A percentile compares a stretch with the other conserved stretches of the same genome.
Conservation (phyloP, 768 basidiomycete genomes). For the Pisolithus microcarpus region DNA sequence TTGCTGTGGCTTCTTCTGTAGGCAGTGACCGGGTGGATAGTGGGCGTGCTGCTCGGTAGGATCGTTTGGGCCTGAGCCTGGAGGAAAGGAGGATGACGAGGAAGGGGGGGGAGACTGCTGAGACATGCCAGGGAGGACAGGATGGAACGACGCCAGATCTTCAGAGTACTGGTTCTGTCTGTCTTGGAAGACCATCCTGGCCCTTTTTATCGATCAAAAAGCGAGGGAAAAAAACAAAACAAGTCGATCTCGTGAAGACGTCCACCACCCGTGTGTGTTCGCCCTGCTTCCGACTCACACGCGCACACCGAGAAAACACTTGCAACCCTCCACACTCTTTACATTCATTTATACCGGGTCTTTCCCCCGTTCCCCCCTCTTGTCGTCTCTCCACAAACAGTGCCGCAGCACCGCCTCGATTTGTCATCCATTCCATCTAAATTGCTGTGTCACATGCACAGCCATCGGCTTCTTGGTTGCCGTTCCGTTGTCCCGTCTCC, state of each 20-base stretch:
- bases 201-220: constrained; percentile 30
- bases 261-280: background rate
- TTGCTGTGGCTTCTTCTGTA: constrained; percentile 27
- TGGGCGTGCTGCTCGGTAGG: constrained; percentile 28
- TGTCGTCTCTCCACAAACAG: constrained; percentile 5
- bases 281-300: too few species aligned
- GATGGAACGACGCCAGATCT: constrained; percentile 1
- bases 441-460: constrained; percentile 19
- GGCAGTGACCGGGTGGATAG: constrained; percentile 28
- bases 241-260: constrained; percentile 22
- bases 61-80: constrained; percentile 30
- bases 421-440: constrained; percentile 9
- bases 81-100: constrained; percentile 24
- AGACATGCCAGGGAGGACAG: constrained; percentile 29
- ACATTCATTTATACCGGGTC: too few species aligned
- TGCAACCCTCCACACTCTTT: too few species aligned
- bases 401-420: constrained; percentile 29
- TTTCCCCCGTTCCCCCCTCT: too few species aligned
- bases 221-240: constrained; percentile 23
- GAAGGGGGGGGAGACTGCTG: constrained; percentile 29
- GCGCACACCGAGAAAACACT: constrained; percentile 5
- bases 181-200: constrained; percentile 24
- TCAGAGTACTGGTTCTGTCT: background rate
- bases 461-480: background rate
- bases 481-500: background rate